Conservation (phyloP, 2,329 filamentous ascomycete genomes). For the Pseudocercospora crystallina region DNA sequence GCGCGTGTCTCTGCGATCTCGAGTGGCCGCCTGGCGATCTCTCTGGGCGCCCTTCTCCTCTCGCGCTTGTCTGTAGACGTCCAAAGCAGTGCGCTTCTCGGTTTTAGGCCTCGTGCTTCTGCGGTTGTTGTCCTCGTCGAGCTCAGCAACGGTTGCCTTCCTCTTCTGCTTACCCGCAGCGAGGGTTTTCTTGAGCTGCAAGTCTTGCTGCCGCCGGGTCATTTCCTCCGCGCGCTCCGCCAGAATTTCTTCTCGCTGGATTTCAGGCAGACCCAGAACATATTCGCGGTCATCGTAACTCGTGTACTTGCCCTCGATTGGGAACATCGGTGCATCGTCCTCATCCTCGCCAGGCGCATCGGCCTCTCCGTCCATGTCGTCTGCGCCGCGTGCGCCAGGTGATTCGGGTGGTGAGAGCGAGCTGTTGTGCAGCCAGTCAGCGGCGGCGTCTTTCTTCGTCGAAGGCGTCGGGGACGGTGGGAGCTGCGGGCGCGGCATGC, state of each 20-base stretch:
- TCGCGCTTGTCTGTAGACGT: constrained; percentile 63
- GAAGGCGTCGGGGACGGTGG: no score
- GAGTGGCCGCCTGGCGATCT: constrained; percentile 20
- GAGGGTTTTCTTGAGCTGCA: constrained; percentile 76
- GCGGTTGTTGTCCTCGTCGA: constrained; percentile 74
- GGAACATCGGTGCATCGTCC: constrained; percentile 68
- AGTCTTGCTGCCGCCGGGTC: constrained; percentile 77
- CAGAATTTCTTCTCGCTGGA: constrained; percentile 85
- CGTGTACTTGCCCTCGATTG: constrained; percentile 79
- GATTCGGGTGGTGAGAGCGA: constrained; percentile 47
- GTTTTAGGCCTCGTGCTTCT: constrained; percentile 47
- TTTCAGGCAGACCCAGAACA: constrained; percentile 84
- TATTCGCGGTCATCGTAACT: constrained; percentile 55
- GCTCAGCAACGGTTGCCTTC: constrained; percentile 74
- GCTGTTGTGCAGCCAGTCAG: constrained; percentile 18
- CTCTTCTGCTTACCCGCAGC: constrained; percentile 64
- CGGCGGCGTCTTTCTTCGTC: background rate
- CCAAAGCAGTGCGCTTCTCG: constrained; percentile 65
- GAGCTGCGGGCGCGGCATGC: no score
- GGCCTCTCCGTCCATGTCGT: constrained; percentile 73
- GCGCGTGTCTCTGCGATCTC: constrained; percentile 46
- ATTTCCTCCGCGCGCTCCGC: constrained; percentile 83
- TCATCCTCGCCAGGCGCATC: constrained; percentile 28
- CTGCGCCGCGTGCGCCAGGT: constrained; percentile 81
- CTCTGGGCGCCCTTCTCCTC: constrained; percentile 61